phyloP scores from a whole-genome alignment of 306 rosid genomes.

The Pterocarpus santalinus region DNA sequence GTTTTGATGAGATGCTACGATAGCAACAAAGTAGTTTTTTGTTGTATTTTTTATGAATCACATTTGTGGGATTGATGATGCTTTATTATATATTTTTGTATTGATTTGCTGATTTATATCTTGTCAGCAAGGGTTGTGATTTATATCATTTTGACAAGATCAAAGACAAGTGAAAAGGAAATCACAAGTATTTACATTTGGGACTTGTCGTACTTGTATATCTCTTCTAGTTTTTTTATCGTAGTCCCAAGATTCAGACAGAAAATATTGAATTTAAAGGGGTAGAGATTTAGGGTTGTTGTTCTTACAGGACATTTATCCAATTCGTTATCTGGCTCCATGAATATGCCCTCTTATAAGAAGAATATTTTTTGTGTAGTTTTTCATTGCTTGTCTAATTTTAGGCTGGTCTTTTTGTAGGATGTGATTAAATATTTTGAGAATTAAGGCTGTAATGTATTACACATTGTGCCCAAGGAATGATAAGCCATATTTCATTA shows the following conservation, averaged over 20 bases:
- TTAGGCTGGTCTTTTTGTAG: slow-evolving; percentile 8
- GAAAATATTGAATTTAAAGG: slow-evolving; percentile 7
- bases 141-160: slow-evolving; percentile 25
- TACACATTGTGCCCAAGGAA: no score
- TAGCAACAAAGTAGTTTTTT: no score
- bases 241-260: not conserved
- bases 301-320: no score
- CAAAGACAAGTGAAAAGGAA: slow-evolving; percentile 9
- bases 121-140: slow-evolving; percentile 28
- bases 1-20: no score
- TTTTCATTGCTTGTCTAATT: not conserved
- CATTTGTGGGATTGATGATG: not conserved
- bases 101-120: not conserved
- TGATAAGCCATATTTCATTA: no score
- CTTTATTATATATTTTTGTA: not conserved
- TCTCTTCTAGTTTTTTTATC: not conserved
- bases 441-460: no score
- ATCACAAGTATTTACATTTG: not conserved
- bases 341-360: not conserved
- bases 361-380: not conserved
- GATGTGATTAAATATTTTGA: no score
- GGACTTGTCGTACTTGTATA: not conserved
- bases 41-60: not conserved
- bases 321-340: no score
- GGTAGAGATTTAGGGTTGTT: slow-evolving; percentile 4